phyloP scores from a whole-genome alignment of 106 monocot species.

The Triglochin maritima region DNA sequence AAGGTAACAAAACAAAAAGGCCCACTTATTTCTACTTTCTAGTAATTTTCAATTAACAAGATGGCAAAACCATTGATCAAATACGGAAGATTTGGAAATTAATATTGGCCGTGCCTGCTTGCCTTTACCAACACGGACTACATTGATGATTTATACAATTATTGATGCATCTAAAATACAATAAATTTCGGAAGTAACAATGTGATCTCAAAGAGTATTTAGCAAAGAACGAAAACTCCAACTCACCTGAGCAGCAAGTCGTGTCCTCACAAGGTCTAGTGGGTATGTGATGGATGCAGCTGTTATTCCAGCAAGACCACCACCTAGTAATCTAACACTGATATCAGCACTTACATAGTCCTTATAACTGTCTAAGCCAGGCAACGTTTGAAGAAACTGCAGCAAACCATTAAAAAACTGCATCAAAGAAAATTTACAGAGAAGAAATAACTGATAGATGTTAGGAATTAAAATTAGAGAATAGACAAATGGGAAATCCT shows the following conservation, averaged over 20 bases:
- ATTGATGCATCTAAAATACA: too few relatives aligned
- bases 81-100: too few relatives aligned
- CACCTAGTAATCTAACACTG: slow-evolving; percentile 47
- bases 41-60: too few relatives aligned
- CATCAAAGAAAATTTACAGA: too few relatives aligned
- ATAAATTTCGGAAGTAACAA: too few relatives aligned
- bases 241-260: slow-evolving; percentile 86
- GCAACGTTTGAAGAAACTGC: slow-evolving; percentile 61
- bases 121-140: too few relatives aligned
- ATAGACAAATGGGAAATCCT: not conserved
- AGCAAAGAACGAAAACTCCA: not conserved
- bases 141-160: too few relatives aligned
- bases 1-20: too few relatives aligned
- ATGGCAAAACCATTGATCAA: too few relatives aligned
- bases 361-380: slow-evolving; percentile 36
- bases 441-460: not conserved
- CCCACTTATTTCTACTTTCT: too few relatives aligned
- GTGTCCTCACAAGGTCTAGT: slow-evolving; percentile 84
- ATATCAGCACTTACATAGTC: slow-evolving; percentile 45
- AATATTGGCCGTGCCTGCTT: too few relatives aligned
- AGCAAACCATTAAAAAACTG: not conserved
- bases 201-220: too few relatives aligned
- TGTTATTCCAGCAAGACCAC: slow-evolving; percentile 84
- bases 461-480: not conserved
- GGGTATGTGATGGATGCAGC: slow-evolving; percentile 89